Evolutionary conservation across 805 yeast genomes (phyloP).

Genomic region (Ogataea chonburiensis): DNA sequence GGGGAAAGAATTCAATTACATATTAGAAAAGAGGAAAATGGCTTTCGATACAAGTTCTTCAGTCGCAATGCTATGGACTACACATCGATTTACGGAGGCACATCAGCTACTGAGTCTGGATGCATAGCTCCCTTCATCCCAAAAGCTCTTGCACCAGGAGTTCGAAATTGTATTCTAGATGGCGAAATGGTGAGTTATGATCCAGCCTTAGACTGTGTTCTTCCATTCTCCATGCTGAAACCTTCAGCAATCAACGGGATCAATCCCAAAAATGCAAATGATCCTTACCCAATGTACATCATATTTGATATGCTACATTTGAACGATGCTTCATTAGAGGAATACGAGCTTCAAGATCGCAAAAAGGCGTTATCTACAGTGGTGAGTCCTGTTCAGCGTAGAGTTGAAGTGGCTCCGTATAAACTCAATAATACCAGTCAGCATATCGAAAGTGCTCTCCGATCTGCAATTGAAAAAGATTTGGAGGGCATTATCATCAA

Average conservation of each 20-base stretch:
- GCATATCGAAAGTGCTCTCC: slow-evolving; percentile 57
- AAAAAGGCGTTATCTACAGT: slow-evolving; percentile 49
- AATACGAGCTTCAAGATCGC: slow-evolving; percentile 53
- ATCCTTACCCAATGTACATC: slow-evolving; percentile 51
- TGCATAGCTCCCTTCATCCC: slow-evolving; percentile 36
- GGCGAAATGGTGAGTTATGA: slow-evolving; percentile 96
- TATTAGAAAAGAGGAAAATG: slow-evolving; percentile 42
- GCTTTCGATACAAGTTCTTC: slow-evolving; percentile 43
- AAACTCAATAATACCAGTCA: slow-evolving; percentile 41
- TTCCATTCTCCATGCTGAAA: slow-evolving; percentile 82
- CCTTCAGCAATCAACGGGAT: slow-evolving; percentile 60
- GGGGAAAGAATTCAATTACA: slow-evolving; percentile 89
- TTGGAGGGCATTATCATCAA: slow-evolving; percentile 86
- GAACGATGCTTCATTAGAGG: slow-evolving; percentile 64
- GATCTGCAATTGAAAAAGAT: slow-evolving; percentile 54
- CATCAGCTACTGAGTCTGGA: slow-evolving; percentile 23
- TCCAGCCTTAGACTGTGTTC: slow-evolving; percentile 46
- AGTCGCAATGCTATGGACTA: slow-evolving; percentile 74
- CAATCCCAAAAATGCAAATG: slow-evolving; percentile 16
- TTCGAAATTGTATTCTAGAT: slow-evolving; percentile 55
- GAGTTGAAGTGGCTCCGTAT: slow-evolving; percentile 49
- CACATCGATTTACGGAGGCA: slow-evolving; percentile 62
- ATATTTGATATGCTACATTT: slow-evolving; percentile 72
- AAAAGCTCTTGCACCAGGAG: slow-evolving; percentile 28
- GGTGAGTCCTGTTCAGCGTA: slow-evolving; percentile 41